A percentile compares a stretch with the other conserved stretches of the same genome.
Conservation (phyloP, 2,329 filamentous ascomycete species). For the Fusarium tricinctum region DNA sequence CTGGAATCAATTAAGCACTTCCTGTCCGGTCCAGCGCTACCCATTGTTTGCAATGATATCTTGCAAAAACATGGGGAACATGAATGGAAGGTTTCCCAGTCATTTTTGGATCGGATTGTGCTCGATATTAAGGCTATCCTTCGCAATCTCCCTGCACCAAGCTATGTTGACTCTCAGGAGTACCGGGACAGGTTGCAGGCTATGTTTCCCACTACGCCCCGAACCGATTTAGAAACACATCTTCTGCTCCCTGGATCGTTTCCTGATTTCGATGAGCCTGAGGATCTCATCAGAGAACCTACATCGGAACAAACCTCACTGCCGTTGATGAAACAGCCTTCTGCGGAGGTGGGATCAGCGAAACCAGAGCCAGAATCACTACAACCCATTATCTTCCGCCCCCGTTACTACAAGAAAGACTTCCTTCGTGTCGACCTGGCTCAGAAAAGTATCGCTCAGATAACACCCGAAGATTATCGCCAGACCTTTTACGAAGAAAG, state of each 20-base stretch:
- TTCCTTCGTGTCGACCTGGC: slow-evolving; percentile 25
- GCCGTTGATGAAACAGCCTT: not conserved
- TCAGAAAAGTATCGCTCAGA: slow-evolving; percentile 25
- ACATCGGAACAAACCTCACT: not conserved
- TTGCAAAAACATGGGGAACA: slow-evolving; percentile 31
- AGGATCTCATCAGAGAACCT: slow-evolving; percentile 8
- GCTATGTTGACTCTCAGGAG: slow-evolving; percentile 47
- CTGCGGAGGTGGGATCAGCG: not conserved
- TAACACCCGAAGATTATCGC: slow-evolving; percentile 39
- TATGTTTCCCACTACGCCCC: slow-evolving; percentile 38
- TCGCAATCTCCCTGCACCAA: slow-evolving; percentile 49
- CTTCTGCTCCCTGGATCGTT: slow-evolving; percentile 49
- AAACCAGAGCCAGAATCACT: slow-evolving; percentile 7
- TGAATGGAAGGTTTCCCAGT: slow-evolving; percentile 36
- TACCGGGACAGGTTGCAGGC: slow-evolving; percentile 46
- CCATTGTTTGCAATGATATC: slow-evolving; percentile 46
- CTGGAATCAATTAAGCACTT: slow-evolving; percentile 47
- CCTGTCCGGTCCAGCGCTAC: slow-evolving; percentile 47
- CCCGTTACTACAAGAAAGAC: slow-evolving; percentile 32
- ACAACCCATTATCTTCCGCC: slow-evolving; percentile 22
- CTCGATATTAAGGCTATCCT: slow-evolving; percentile 52
- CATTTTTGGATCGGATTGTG: slow-evolving; percentile 48
- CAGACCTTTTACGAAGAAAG: slow-evolving; percentile 40
- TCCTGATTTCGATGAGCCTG: slow-evolving; percentile 42
- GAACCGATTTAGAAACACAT: slow-evolving; percentile 36